phyloP scores from a whole-genome alignment of 2,329 filamentous ascomycete genomes.

The Dryadomyces sulphureus region DNA sequence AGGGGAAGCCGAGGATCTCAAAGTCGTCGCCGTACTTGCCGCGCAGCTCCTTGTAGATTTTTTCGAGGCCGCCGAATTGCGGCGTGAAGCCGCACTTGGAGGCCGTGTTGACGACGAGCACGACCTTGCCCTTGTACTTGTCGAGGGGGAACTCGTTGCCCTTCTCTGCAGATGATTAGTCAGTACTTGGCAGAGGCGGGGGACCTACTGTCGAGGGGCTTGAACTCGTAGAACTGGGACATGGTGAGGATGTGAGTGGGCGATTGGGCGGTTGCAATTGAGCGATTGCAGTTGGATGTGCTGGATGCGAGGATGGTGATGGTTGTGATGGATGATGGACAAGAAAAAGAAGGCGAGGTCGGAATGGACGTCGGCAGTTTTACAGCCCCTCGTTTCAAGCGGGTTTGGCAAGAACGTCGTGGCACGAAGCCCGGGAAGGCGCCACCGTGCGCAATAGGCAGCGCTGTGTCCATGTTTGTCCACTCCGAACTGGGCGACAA shows the following conservation, averaged over 20 bases:
- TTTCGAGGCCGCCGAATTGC: constrained; percentile 83
- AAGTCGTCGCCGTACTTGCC: constrained; percentile 62
- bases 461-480: no score
- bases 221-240: constrained; percentile 71
- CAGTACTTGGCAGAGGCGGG: neutral
- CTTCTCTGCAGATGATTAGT: constrained; percentile 37
- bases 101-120: constrained; percentile 93
- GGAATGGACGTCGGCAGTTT: no score
- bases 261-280: neutral
- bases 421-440: no score
- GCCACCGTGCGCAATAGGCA: no score
- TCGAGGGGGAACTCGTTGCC: constrained; percentile 56
- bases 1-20: constrained; percentile 85
- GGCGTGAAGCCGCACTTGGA: constrained; percentile 98
- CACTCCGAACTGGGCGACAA: no score
- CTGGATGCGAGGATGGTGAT: no score
- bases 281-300: no score
- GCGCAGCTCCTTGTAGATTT: constrained; percentile 67
- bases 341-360: no score
- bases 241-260: constrained; percentile 25
- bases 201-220: constrained; percentile 61
- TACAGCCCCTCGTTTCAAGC: no score
- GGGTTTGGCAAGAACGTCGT: no score
- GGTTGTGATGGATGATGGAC: no score
- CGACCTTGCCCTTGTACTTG: constrained; percentile 76